phyloP scores from a whole-genome alignment of 163 green algal genomes.

The Chlorella variabilis region DNA sequence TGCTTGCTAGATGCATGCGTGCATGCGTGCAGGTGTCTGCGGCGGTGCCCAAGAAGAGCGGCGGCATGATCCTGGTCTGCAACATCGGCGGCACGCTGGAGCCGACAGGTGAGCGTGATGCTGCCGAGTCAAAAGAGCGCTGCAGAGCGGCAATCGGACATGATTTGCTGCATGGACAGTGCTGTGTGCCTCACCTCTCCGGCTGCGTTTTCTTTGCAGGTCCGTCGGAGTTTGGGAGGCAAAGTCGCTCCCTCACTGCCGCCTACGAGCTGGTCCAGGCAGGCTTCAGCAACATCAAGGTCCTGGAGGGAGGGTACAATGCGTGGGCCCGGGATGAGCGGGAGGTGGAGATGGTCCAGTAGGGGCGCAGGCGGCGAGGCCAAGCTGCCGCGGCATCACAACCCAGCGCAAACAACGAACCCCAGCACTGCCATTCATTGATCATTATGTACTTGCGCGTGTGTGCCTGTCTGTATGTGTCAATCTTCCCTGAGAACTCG shows the following conservation, averaged over 20 bases:
- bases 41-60: not conserved
- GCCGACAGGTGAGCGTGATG: not conserved
- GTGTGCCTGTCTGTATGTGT: no score
- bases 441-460: no score
- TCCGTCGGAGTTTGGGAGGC: slow-evolving; percentile 24
- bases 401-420: no score
- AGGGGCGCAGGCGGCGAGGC: no score
- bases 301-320: slow-evolving; percentile 36
- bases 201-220: not conserved
- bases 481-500: no score
- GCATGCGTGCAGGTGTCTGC: slow-evolving; percentile 5
- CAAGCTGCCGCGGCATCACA: no score
- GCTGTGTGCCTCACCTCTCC: no score
- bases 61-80: slow-evolving; percentile 42
- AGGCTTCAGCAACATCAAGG: slow-evolving; percentile 37
- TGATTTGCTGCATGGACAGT: not conserved
- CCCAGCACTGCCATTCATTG: no score
- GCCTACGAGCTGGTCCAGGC: slow-evolving; percentile 45
- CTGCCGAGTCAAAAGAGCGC: no score
- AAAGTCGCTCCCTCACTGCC: slow-evolving; percentile 46
- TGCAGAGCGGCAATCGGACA: not conserved
- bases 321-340: slow-evolving; percentile 34
- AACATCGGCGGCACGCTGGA: slow-evolving; percentile 50
- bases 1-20: no score
- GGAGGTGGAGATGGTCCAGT: slow-evolving; percentile 13